A percentile compares a stretch with the other conserved stretches of the same genome.
Evolutionary conservation across 805 yeast genomes (phyloP).

Genomic region (Zygosaccharomyces rouxii): DNA sequence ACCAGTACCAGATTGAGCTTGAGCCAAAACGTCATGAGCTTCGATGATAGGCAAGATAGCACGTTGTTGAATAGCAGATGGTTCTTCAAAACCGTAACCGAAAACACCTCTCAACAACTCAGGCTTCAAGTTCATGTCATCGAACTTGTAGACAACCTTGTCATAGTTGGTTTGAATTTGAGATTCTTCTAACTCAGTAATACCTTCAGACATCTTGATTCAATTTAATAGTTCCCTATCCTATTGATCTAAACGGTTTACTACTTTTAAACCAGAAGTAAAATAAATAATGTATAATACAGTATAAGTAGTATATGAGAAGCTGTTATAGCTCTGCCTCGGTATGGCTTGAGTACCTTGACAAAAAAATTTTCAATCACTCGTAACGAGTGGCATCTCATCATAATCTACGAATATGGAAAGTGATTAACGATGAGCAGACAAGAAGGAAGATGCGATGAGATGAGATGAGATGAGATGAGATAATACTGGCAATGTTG

Average conservation of each 20-base stretch:
- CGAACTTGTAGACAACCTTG: slow-evolving; percentile 75
- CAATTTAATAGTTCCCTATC: slow-evolving; percentile 7
- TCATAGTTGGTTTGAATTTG: slow-evolving; percentile 94
- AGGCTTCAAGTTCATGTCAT: slow-evolving; percentile 72
- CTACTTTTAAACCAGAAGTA: neutral
- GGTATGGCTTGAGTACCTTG: slow-evolving; percentile 1
- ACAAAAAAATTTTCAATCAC: slow-evolving; percentile 19
- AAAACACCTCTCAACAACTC: slow-evolving; percentile 60
- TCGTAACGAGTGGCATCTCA: neutral
- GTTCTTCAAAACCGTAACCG: slow-evolving; percentile 91
- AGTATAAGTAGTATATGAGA: neutral
- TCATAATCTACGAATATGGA: slow-evolving; percentile 1
- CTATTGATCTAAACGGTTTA: slow-evolving; percentile 1
- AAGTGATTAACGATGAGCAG: neutral
- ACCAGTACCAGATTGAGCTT: slow-evolving; percentile 99
- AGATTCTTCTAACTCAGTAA: slow-evolving; percentile 74
- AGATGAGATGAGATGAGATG: neutral
- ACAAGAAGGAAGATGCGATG: neutral
- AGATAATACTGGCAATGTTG: neutral
- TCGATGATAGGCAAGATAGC: slow-evolving; percentile 92
- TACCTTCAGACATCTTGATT: slow-evolving; percentile 48
- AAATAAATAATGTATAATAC: neutral
- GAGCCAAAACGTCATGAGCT: slow-evolving; percentile 95
- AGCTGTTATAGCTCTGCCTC: neutral
- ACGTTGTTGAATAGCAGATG: slow-evolving; percentile 96